Conservation (phyloP, 2,329 filamentous ascomycete species). For the Calonectria honghensis region DNA sequence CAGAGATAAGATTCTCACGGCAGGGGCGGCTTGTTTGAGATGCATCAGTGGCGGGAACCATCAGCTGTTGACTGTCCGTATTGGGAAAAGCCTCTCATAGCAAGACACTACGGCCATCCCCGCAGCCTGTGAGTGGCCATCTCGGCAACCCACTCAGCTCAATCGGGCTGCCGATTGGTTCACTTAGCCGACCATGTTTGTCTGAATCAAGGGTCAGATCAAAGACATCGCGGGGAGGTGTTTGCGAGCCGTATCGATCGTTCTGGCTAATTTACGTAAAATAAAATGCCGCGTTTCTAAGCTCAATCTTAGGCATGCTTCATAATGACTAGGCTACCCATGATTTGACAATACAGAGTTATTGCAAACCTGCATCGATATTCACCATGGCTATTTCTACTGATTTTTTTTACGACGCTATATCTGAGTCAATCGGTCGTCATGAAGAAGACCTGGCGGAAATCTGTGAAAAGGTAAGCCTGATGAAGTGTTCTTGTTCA, state of each 20-base stretch:
- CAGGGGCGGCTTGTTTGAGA: not conserved
- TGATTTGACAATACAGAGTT: not conserved
- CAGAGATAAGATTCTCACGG: not conserved
- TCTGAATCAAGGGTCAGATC: not conserved
- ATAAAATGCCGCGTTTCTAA: not conserved
- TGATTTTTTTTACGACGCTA: constrained; percentile 29
- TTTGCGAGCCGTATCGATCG: not conserved
- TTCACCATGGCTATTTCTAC: constrained; percentile 21
- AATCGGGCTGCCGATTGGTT: constrained; percentile 18
- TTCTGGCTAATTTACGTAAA: not conserved
- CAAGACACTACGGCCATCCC: not conserved
- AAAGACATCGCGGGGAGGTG: not conserved
- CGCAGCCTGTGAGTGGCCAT: constrained; percentile 35
- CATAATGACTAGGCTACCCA: not conserved
- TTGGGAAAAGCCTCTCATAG: constrained; percentile 6
- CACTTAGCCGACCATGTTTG: constrained; percentile 16
- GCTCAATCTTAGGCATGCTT: not conserved
- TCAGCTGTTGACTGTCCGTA: not conserved
- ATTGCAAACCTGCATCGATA: not conserved
- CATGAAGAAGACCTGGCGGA: constrained; percentile 43
- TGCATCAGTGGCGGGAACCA: constrained; percentile 1
- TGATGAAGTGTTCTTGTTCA: not conserved
- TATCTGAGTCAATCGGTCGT: constrained; percentile 41
- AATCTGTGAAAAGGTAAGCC: constrained; percentile 45
- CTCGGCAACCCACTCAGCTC: constrained; percentile 40